Conservation (phyloP, 1,284 basidiomycete species). For the Tilletia caries region DNA sequence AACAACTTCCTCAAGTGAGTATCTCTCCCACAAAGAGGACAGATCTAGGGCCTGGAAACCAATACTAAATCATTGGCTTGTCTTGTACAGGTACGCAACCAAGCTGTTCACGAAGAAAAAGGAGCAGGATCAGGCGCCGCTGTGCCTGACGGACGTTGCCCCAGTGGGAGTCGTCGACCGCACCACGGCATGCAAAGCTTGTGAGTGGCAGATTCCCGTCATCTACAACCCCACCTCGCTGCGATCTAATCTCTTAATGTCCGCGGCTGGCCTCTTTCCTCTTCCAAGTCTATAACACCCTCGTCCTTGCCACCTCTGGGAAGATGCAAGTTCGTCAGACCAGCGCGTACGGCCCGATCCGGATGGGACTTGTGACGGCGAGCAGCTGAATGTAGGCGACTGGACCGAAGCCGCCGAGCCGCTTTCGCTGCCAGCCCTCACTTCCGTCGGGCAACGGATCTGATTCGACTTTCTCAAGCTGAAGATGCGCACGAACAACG, state of each 20-base stretch:
- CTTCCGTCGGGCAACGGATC: too few relatives aligned
- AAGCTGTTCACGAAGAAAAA: constrained; percentile 1
- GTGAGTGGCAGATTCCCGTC: neutral
- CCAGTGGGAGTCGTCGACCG: neutral
- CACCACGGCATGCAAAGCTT: constrained; percentile 13
- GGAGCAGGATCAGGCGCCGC: neutral
- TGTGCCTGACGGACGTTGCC: neutral
- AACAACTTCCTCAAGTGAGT: neutral
- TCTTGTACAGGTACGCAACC: neutral
- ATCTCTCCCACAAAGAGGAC: too few relatives aligned
- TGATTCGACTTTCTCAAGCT: too few relatives aligned
- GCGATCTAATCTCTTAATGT: too few relatives aligned
- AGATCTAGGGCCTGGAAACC: too few relatives aligned
- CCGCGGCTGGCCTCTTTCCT: too few relatives aligned
- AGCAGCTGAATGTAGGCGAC: too few relatives aligned
- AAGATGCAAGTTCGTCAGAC: constrained; percentile 1
- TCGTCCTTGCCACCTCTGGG: neutral
- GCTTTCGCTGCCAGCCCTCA: too few relatives aligned
- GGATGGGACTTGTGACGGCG: neutral
- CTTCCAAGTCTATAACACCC: constrained; percentile 8
- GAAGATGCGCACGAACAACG: too few relatives aligned
- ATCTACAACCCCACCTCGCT: neutral
- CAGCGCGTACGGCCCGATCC: neutral
- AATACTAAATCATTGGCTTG: too few relatives aligned
- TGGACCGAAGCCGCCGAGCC: too few relatives aligned